A percentile compares a stretch with the other conserved stretches of the same genome.
These are phyloP conservation scores for Vaccinium myrtillus DNA, from an alignment of 148 eudicot species.

Conservation along the genomic window DNA sequence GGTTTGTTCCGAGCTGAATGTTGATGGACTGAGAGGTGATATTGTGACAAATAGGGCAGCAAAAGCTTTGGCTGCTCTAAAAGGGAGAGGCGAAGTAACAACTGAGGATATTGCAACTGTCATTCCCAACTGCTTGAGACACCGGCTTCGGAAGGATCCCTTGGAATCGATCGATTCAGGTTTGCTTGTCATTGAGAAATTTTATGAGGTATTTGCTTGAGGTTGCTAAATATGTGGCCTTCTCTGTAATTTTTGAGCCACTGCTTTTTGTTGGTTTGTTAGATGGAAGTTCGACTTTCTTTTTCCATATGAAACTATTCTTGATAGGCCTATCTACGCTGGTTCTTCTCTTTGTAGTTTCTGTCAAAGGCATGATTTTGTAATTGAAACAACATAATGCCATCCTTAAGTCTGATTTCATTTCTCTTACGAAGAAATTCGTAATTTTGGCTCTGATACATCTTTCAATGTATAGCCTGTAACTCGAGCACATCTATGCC, in stretches of 20 bases:
- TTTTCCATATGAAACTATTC: not conserved
- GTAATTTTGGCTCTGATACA: not conserved
- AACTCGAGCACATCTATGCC: not conserved
- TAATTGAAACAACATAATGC: not conserved
- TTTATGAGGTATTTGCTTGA: slow-evolving; percentile 83
- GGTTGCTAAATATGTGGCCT: not conserved
- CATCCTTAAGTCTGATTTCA: not conserved
- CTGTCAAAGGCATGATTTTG: not conserved
- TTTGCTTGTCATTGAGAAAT: slow-evolving; percentile 86
- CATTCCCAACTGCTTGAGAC: slow-evolving; percentile 90
- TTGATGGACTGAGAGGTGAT: slow-evolving; percentile 94
- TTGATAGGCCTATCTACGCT: not conserved
- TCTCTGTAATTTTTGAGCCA: slow-evolving; percentile 19
- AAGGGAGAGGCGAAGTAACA: slow-evolving; percentile 74
- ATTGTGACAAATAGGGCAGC: slow-evolving; percentile 93
- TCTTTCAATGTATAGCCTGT: not conserved
- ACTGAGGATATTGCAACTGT: slow-evolving; percentile 93
- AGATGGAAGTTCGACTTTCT: not conserved
- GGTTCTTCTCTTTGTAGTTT: not conserved
- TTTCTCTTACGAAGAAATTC: not conserved
- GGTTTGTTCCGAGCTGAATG: slow-evolving; percentile 91
- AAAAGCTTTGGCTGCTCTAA: slow-evolving; percentile 87
- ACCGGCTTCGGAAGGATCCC: slow-evolving; percentile 93
- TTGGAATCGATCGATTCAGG: slow-evolving; percentile 95
- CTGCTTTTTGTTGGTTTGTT: not conserved